Conservation (phyloP, 305 asterid species). For the Fraxinus paxiana region DNA sequence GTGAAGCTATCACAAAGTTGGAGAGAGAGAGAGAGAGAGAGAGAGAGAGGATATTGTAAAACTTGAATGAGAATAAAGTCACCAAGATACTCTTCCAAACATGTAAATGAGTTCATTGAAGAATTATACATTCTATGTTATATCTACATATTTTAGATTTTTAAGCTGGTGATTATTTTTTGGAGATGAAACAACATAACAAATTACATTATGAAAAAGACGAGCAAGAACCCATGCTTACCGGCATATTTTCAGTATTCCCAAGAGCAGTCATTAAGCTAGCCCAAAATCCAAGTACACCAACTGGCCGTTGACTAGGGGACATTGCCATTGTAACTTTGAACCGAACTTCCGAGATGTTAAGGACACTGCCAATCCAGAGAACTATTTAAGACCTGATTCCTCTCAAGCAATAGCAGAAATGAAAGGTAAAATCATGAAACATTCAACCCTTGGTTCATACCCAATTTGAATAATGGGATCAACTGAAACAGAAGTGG, state of each 20-base stretch:
- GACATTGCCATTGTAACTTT: constrained; percentile 99
- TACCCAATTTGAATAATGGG: constrained; percentile 95
- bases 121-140: background rate
- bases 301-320: constrained; percentile 98
- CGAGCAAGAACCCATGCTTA: constrained; percentile 42
- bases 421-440: constrained; percentile 15
- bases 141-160: background rate
- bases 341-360: constrained; percentile 87
- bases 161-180: background rate
- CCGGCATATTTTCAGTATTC: constrained; percentile 98
- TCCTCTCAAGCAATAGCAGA: constrained; percentile 19
- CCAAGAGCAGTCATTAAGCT: constrained; percentile 99
- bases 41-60: background rate
- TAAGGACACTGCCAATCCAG: constrained; percentile 70
- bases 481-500: constrained; percentile 93
- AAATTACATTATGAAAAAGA: constrained; percentile 20
- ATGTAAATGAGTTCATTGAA: constrained; percentile 5
- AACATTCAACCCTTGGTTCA: constrained; percentile 22
- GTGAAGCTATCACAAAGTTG: constrained; percentile 14
- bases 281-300: constrained; percentile 99
- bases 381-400: constrained; percentile 22
- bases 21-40: background rate
- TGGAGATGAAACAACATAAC: constrained; percentile 10
- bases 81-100: constrained; percentile 12
- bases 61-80: background rate